Base-by-base conservation (phyloP, 2,329 filamentous ascomycete species). In the Fusarium sp. region DNA sequence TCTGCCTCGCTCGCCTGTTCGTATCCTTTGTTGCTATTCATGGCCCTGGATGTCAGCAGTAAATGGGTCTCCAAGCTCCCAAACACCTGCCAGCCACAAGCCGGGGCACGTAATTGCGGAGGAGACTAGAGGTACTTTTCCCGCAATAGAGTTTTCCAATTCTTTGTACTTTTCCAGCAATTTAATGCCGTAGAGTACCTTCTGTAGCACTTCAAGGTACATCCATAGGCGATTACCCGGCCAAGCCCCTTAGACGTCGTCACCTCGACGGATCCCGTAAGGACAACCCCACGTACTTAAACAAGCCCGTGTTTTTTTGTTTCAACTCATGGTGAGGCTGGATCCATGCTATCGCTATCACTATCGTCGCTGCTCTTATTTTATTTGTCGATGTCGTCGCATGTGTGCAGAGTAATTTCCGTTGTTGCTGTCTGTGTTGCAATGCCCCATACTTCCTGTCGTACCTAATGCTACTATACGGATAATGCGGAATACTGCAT, bases 231-330 rank as follows among this genome's bases (percentile, higher is more conserved):
- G 52, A 58, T 28, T 12, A 28, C 26, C 26, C 26, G 12, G 26
- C 61, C 46, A 65, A 58, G 51, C 57, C 70, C 68, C 66, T 61
- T 66, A 47, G 54, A 62, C 68, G 70, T 73, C 66, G 70, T 72
- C 70, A 70, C 57, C 60, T 77, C 63, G 56, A 62, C 56, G 58
- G 57, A 56, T 62, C 36, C 36, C 46, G 48, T 48, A 47, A 62
- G 57, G 17, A 61, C 75, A 19, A 74, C 77, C 46, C 76, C 74
- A 57, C 46, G 57, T 45, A 79, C 36, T 89, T 87, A 3, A 56
- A 44, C 44, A 51, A 34, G 19, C 28, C 30, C 30, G 69, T 53
- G 42, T 55, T 88, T 32, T 87, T 87, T 6, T 28, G 52, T 58
- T 64, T 64, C 48, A 48, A 47, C 38, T 34, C 30, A 34, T 15